Percentiles rank a stretch among this genome's conserved stretches.
These are phyloP conservation scores for Podospora tetraspora DNA, from an alignment of 495 filamentous ascomycete genomes.

Conservation along the genomic window DNA sequence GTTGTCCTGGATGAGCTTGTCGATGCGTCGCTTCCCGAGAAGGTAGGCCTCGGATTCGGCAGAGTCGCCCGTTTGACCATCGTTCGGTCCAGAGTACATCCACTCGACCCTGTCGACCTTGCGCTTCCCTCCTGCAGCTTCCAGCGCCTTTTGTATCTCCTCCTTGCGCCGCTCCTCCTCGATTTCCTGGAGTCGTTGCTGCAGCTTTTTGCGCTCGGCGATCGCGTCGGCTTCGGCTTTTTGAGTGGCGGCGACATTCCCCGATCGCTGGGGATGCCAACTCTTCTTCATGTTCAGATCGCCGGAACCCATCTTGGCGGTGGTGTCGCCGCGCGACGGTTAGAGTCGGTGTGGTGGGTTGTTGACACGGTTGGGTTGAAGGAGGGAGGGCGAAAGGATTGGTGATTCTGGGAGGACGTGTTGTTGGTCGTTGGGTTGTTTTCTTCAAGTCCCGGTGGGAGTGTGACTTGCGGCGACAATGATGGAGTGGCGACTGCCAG, in stretches of 20 bases:
- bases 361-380: background rate
- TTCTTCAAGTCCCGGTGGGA: background rate
- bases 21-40: conserved; percentile 85
- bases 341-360: background rate
- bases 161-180: conserved; percentile 90
- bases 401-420: background rate
- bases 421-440: background rate
- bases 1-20: conserved; percentile 78
- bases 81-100: conserved; percentile 90
- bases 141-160: conserved; percentile 84
- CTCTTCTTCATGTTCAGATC: conserved; percentile 97
- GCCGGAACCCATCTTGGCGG: conserved; percentile 65
- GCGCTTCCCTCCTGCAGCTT: conserved; percentile 76
- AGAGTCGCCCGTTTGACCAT: conserved; percentile 70
- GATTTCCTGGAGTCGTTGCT: conserved; percentile 79
- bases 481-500: conserved; percentile 6
- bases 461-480: background rate
- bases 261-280: conserved; percentile 61
- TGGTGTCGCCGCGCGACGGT: conserved; percentile 19
- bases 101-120: conserved; percentile 81
- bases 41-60: conserved; percentile 95
- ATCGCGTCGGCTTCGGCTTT: conserved; percentile 77
- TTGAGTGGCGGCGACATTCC: conserved; percentile 33
- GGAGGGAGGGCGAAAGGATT: background rate
- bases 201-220: conserved; percentile 86